phyloP scores from a whole-genome alignment of 1,284 basidiomycete genomes.

The Rugosomyces carneus region DNA sequence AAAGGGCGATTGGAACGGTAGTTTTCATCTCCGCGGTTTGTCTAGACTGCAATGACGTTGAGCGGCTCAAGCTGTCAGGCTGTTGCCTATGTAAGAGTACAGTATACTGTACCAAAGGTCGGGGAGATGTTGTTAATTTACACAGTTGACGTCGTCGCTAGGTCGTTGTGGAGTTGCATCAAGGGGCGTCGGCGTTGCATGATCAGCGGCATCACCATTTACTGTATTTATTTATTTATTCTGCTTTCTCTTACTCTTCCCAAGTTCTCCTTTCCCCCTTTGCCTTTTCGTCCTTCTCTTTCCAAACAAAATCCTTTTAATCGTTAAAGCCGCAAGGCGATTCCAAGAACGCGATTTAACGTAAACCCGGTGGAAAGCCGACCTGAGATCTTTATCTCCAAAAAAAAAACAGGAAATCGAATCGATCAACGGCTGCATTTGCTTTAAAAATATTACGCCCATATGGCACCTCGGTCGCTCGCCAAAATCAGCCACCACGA shows the following conservation, averaged over 20 bases:
- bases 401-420: no score
- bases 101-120: no score
- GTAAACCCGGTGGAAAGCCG: slow-evolving; percentile 3
- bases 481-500: slow-evolving; percentile 9
- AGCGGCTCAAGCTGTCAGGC: background rate
- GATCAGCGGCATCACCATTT: slow-evolving; percentile 1
- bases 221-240: slow-evolving; percentile 9
- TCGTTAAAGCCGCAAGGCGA: background rate
- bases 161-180: slow-evolving; percentile 11
- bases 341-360: background rate
- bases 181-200: slow-evolving; percentile 7
- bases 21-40: background rate
- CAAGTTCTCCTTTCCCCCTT: slow-evolving; percentile 4
- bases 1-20: background rate
- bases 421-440: slow-evolving; percentile 12
- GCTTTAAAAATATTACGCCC: slow-evolving; percentile 14
- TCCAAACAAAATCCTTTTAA: background rate
- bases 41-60: background rate
- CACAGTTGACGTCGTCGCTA: slow-evolving; percentile 13
- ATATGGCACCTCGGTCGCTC: slow-evolving; percentile 18
- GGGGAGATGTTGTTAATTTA: no score
- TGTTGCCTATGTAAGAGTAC: no score
- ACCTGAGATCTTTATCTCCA: slow-evolving; percentile 9
- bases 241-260: background rate
- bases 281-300: background rate